A percentile compares a stretch with the other conserved stretches of the same genome.
Conservation (phyloP, 345 rosid species). For the Firmiana major region DNA sequence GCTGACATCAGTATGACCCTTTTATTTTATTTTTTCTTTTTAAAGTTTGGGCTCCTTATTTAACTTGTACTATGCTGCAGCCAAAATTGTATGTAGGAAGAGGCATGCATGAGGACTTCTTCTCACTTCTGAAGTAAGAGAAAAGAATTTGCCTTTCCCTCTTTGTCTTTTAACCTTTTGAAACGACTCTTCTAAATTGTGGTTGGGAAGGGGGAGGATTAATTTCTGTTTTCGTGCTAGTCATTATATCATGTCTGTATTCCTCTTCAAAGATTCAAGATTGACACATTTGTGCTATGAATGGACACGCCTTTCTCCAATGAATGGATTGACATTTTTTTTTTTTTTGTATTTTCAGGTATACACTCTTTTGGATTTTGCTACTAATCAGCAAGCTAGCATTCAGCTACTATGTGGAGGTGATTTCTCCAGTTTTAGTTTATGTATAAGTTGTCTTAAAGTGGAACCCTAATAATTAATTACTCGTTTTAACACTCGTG, state of each 20-base stretch:
- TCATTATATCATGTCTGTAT: background rate
- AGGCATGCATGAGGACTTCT: slow-evolving; percentile 92
- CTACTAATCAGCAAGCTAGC: slow-evolving; percentile 88
- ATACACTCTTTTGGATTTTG: slow-evolving; percentile 91
- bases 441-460: slow-evolving; percentile 6
- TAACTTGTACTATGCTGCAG: slow-evolving; percentile 35
- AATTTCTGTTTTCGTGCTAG: slow-evolving; percentile 2
- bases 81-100: slow-evolving; percentile 92
- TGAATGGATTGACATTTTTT: slow-evolving; percentile 11
- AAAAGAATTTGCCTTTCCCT: background rate
- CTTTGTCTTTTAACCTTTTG: background rate
- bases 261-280: slow-evolving; percentile 3
- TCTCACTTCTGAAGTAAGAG: slow-evolving; percentile 86
- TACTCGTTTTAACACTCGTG: background rate
- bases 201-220: background rate
- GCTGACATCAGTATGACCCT: background rate
- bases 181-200: background rate
- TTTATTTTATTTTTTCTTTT: background rate
- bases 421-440: slow-evolving; percentile 23
- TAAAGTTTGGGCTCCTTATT: background rate
- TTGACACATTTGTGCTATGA: slow-evolving; percentile 3
- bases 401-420: slow-evolving; percentile 99
- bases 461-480: background rate
- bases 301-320: slow-evolving; percentile 4
- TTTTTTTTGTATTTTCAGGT: slow-evolving; percentile 47